phyloP scores from a whole-genome alignment of 345 rosid species.

The Gossypioides kirkii region DNA sequence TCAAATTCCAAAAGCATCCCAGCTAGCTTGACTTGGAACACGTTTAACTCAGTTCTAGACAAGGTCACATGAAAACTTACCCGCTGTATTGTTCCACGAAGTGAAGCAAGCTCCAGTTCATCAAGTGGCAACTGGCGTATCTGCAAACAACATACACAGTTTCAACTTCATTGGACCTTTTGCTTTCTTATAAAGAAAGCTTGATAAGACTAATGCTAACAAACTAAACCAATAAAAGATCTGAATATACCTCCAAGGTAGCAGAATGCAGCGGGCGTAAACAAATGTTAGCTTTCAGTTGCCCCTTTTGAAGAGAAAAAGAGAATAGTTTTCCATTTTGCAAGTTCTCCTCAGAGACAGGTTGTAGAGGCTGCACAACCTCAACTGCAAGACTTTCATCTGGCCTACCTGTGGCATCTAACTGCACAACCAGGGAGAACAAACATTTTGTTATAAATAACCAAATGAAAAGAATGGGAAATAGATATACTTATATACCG shows the following conservation, averaged over 20 bases:
- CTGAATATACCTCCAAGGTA: conserved; percentile 69
- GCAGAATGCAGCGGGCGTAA: conserved; percentile 74
- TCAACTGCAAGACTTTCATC: conserved; percentile 89
- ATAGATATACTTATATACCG: background rate
- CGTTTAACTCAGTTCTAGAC: background rate
- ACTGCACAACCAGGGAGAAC: conserved; percentile 44
- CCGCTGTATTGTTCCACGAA: conserved; percentile 80
- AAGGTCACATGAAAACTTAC: conserved; percentile 34
- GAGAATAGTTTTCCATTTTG: conserved; percentile 70
- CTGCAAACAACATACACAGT: conserved; percentile 37
- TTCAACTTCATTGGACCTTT: conserved; percentile 5
- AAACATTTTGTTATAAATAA: conserved; percentile 12
- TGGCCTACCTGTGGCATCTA: conserved; percentile 83
- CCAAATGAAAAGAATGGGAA: conserved; percentile 1
- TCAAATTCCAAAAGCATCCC: background rate
- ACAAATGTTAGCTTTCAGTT: conserved; percentile 72
- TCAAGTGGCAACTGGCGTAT: conserved; percentile 88
- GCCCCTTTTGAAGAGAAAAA: conserved; percentile 86
- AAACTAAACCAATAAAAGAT: conserved; percentile 13
- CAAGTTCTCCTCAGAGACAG: conserved; percentile 43
- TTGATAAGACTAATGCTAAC: background rate
- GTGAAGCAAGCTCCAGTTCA: conserved; percentile 95
- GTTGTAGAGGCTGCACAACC: conserved; percentile 61
- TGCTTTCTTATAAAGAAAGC: background rate
- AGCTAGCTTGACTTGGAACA: background rate